These are phyloP conservation scores for Aspergillus ibericus DNA, from an alignment of 2,329 filamentous ascomycete species.

Conservation along the genomic window DNA sequence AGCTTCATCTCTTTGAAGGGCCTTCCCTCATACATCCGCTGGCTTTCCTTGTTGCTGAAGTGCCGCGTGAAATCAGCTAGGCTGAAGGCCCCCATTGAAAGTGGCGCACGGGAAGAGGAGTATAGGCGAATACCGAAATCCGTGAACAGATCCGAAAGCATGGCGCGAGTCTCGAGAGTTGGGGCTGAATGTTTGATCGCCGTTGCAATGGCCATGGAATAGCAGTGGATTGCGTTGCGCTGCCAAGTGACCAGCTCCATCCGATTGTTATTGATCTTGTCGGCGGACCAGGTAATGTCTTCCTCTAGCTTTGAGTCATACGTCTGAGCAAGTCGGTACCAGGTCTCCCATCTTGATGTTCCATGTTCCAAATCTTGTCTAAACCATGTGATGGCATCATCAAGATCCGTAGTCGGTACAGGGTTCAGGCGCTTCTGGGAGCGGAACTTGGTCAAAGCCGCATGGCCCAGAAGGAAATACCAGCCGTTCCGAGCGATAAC, in stretches of 20 bases:
- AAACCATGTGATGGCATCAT: constrained; percentile 77
- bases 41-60: constrained; percentile 54
- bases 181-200: constrained; percentile 59
- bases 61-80: constrained; percentile 63
- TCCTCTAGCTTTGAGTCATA: constrained; percentile 88
- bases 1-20: constrained; percentile 59
- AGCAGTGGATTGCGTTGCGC: constrained; percentile 79
- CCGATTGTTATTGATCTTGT: constrained; percentile 85
- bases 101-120: constrained; percentile 66
- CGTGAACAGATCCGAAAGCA: constrained; percentile 65
- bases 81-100: constrained; percentile 66
- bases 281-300: constrained; percentile 81
- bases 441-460: constrained; percentile 83
- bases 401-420: constrained; percentile 78
- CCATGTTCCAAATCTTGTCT: constrained; percentile 80
- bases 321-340: constrained; percentile 84
- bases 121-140: constrained; percentile 71
- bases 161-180: constrained; percentile 53
- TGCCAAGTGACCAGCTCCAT: constrained; percentile 73
- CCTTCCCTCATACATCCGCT: constrained; percentile 57
- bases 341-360: constrained; percentile 80
- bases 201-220: constrained; percentile 66
- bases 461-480: constrained; percentile 89
- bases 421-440: constrained; percentile 74
- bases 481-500: constrained; percentile 76